These are phyloP conservation scores for Phytophthora pluvialis DNA, from an alignment of 352 stramenopile species.

Conservation along the genomic window DNA sequence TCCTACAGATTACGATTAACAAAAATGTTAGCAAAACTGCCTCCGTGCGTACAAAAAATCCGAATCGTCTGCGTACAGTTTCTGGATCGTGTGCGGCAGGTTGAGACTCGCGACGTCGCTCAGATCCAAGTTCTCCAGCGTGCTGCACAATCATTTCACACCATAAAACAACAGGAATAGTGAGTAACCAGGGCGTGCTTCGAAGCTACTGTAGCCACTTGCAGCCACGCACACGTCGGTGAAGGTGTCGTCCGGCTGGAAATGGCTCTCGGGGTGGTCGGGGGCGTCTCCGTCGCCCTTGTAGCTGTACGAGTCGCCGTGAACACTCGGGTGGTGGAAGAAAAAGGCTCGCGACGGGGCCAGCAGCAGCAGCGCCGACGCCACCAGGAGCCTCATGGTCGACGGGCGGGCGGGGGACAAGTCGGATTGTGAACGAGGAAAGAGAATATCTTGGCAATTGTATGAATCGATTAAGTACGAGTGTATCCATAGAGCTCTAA, in stretches of 20 bases:
- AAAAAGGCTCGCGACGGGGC: slow-evolving; percentile 35
- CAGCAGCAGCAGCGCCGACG: slow-evolving; percentile 16
- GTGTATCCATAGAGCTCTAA: neutral
- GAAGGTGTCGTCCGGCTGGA: slow-evolving; percentile 54
- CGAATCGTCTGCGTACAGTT: slow-evolving; percentile 42
- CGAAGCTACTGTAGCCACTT: neutral
- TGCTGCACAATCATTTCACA: slow-evolving; percentile 27
- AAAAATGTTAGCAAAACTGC: slow-evolving; percentile 3
- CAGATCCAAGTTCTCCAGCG: slow-evolving; percentile 72
- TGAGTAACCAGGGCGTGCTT: neutral
- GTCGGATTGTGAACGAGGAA: slow-evolving; percentile 3
- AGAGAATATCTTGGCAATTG: neutral
- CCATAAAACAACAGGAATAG: neutral
- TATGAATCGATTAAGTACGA: slow-evolving; percentile 15
- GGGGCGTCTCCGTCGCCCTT: slow-evolving; percentile 50
- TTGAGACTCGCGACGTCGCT: slow-evolving; percentile 43
- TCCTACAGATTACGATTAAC: slow-evolving; percentile 27
- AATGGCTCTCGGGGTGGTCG: slow-evolving; percentile 51
- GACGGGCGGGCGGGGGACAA: slow-evolving; percentile 4
- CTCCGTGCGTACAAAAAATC: slow-evolving; percentile 6
- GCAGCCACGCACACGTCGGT: slow-evolving; percentile 48
- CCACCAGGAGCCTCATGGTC: slow-evolving; percentile 7
- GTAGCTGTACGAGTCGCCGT: slow-evolving; percentile 61
- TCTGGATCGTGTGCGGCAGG: slow-evolving; percentile 55
- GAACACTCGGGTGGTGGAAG: slow-evolving; percentile 50